Conservation (phyloP, 768 basidiomycete species). For the Naganishia antarctica region DNA sequence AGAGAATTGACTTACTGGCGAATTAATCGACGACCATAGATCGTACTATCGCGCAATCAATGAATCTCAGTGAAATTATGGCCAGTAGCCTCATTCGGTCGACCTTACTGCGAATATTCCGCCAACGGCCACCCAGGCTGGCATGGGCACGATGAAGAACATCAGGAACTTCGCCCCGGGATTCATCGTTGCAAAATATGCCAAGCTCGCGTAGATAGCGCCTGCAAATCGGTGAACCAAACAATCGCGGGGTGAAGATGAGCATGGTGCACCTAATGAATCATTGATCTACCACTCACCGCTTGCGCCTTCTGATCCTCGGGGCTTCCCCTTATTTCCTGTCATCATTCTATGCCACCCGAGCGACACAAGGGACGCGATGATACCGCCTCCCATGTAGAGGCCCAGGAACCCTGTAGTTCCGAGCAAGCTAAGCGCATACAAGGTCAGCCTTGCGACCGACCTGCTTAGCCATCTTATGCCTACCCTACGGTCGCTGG, state of each 20-base stretch:
- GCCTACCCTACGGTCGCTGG: constrained; percentile 41
- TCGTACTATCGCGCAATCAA: constrained; percentile 35
- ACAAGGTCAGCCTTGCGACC: neutral
- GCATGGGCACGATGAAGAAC: constrained; percentile 47
- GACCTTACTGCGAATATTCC: constrained; percentile 45
- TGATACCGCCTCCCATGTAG: constrained; percentile 44
- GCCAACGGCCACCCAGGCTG: constrained; percentile 41
- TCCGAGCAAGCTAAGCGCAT: constrained; percentile 35
- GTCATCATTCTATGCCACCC: constrained; percentile 37
- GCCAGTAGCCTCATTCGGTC: too few species aligned
- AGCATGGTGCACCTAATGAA: too few species aligned
- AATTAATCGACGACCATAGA: constrained; percentile 32
- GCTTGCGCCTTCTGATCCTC: constrained; percentile 43
- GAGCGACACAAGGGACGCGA: constrained; percentile 38
- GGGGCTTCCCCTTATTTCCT: constrained; percentile 1
- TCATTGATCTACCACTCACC: constrained; percentile 3
- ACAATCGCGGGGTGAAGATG: too few species aligned
- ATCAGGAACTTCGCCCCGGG: constrained; percentile 43
- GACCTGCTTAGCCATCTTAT: neutral
- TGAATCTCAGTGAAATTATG: neutral
- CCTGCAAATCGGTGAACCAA: too few species aligned
- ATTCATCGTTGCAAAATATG: constrained; percentile 44
- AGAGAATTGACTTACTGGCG: constrained; percentile 14
- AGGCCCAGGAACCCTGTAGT: constrained; percentile 44
- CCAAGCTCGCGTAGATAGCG: constrained; percentile 45